Evolutionary conservation across 208 protist genomes (phyloP).

Genomic region (Angomonas ambiguus): DNA sequence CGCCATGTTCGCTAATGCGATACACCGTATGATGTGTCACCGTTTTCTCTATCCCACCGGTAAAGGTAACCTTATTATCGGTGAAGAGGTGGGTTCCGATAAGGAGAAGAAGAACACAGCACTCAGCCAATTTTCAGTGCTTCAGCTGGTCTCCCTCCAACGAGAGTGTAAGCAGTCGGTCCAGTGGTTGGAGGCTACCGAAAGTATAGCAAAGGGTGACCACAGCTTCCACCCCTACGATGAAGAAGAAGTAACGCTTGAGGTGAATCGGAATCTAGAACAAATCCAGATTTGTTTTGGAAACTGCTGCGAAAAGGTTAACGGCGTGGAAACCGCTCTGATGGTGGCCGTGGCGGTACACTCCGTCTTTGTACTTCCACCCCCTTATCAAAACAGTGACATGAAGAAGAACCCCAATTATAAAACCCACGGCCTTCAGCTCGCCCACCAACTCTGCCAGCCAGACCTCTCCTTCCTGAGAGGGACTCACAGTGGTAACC

Average conservation of each 20-base stretch:
- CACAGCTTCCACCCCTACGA: slow-evolving; percentile 7
- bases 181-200: neutral
- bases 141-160: neutral
- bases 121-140: neutral
- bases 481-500: too few species aligned
- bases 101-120: neutral
- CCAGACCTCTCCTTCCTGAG: slow-evolving; percentile 10
- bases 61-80: neutral
- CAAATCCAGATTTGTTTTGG: slow-evolving; percentile 30
- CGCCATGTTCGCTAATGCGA: slow-evolving; percentile 15
- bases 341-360: slow-evolving; percentile 49
- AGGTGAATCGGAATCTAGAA: slow-evolving; percentile 29
- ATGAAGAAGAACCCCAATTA: neutral
- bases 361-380: slow-evolving; percentile 32
- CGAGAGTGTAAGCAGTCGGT: neutral
- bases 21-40: neutral
- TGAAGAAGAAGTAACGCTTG: slow-evolving; percentile 4
- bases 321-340: slow-evolving; percentile 52
- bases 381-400: slow-evolving; percentile 7
- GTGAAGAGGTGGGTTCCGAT: neutral
- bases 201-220: too few species aligned
- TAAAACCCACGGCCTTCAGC: neutral
- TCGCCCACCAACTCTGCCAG: neutral
- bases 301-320: slow-evolving; percentile 39
- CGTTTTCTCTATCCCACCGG: neutral